A percentile compares a stretch with the other conserved stretches of the same genome.
Evolutionary conservation across 768 basidiomycete species (phyloP).

Genomic region (Boletellus ananas): DNA sequence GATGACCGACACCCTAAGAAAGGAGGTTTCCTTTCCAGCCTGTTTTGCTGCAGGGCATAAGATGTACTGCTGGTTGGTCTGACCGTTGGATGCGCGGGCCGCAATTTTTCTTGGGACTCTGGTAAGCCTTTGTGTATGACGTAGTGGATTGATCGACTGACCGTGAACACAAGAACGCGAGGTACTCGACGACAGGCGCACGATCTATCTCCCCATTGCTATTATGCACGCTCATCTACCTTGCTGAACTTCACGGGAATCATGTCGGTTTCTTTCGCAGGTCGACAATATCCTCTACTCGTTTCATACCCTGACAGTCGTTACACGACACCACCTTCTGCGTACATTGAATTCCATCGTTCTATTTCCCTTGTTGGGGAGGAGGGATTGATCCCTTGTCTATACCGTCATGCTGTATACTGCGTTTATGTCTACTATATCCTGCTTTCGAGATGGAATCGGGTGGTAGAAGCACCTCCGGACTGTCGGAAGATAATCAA

Average conservation of each 20-base stretch:
- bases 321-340: constrained; percentile 19
- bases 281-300: constrained; percentile 28
- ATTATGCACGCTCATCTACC: constrained; percentile 32
- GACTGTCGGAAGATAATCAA: constrained; percentile 22
- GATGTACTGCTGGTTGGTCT: constrained; percentile 25
- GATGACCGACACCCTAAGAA: constrained; percentile 64
- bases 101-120: constrained; percentile 25
- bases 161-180: constrained; percentile 16
- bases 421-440: constrained; percentile 28
- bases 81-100: constrained; percentile 26
- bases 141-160: constrained; percentile 1
- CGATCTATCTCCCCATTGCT: constrained; percentile 32
- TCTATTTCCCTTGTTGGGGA: constrained; percentile 3
- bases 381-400: constrained; percentile 21
- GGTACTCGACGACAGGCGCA: constrained; percentile 30
- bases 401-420: constrained; percentile 30
- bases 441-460: constrained; percentile 17
- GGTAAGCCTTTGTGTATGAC: constrained; percentile 10
- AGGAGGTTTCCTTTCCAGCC: constrained; percentile 57
- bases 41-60: constrained; percentile 68
- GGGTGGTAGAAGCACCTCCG: constrained; percentile 9
- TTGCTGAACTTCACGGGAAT: constrained; percentile 30
- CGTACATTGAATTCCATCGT: constrained; percentile 11
- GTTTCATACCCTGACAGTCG: constrained; percentile 29
- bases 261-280: constrained; percentile 28